Evolutionary conservation across 768 basidiomycete genomes (phyloP), one percentile per base, ranked within the genome.

Genomic region (Ramaria rubella): DNA sequence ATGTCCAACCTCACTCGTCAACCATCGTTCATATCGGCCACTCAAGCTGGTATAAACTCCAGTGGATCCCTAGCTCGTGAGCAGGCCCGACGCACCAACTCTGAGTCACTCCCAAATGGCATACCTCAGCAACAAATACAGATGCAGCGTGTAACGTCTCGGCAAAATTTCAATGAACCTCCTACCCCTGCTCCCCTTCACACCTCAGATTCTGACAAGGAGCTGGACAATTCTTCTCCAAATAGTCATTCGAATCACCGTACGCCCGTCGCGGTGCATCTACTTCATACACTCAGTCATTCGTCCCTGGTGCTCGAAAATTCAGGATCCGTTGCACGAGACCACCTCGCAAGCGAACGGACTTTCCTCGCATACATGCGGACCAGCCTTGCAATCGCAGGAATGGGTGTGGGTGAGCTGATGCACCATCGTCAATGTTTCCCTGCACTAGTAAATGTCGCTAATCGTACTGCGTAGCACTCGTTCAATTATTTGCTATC

Each of bases 311-410:
- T 62, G 19, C 66, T 81, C 8, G 70, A 77, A 64, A 81, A 80
- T 60, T 67, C 71, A 26, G 77, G 77, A 11, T 73, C 70, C 54
- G 77, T 78, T 50, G 79, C 79, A 27, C 68, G 80, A 23, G 79
- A 80, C 63, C 79, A 81, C 58, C 70, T 81, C 4, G 76, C 79
- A 1, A 71, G 70, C 8, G 80, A 81, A 59, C 68, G 78, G 27
- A 80, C 77, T 4, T 80, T 77, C 59, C 67, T 80, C 3, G 77
- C 79, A 12, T 81, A 80, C 64, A 68, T 80, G 19, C 67, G 79
- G 36, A 80, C 79, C 24, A 78, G 77, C 55, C 63, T 78, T 9
- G 68, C 77, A 5, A 70, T 80, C 14, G 71, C 77, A n/a, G 75
- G 73, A n/a, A 71, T 70, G 1, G 80, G 79, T 9, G 75, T 81